Evolutionary conservation across 345 rosid species (phyloP), one percentile per base, ranked within the genome.

Genomic region (Clarkia xantiana): DNA sequence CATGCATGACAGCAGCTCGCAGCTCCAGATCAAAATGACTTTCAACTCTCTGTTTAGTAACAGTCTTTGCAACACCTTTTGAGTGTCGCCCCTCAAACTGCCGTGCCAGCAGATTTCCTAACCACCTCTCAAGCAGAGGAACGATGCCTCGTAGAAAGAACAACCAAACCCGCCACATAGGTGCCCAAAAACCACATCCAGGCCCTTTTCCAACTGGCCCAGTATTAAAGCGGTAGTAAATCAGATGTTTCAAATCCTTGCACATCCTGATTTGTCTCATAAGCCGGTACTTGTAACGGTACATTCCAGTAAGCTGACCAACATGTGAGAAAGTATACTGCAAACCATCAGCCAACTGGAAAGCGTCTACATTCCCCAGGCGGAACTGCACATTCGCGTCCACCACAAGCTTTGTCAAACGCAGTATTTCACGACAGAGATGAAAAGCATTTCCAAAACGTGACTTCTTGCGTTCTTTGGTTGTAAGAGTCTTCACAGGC

Each of bases 1-100:
- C 98, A 62, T 91, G 96, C 98, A 91, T 91, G 20, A 91, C 96
- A 61, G 98, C 96, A 56, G 98, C 98, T 53, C 96, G 94, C 70
- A 91, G 96, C 76, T 91, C 98, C 78, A 91, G 67, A 62, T 91
- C 98, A 51, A 91, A 91, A 53, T 87, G 96, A 56, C 96, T 86
- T 69, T 91, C 98, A 46, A 91, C 98, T 56, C 98, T 82, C 68
- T 91, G 98, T 69, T 91, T 91, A 2, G 98, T 91, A 51, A 87
- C 98, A 10, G 98, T 91, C 79, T 91, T 91, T n/a, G 98, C 98
- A 5, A 86, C 94, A 71, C 98, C 99, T 70, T 91, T 91, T 0
- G 98, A 91, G 63, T 90, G 96, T 14, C 97, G 84, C 45, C 97
- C 97, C 78, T 90, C 97, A 76, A 90, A 90, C 52, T 90, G 97